Conservation (phyloP, 1,139 yeast species). For the Petasospora rhodanensis region DNA sequence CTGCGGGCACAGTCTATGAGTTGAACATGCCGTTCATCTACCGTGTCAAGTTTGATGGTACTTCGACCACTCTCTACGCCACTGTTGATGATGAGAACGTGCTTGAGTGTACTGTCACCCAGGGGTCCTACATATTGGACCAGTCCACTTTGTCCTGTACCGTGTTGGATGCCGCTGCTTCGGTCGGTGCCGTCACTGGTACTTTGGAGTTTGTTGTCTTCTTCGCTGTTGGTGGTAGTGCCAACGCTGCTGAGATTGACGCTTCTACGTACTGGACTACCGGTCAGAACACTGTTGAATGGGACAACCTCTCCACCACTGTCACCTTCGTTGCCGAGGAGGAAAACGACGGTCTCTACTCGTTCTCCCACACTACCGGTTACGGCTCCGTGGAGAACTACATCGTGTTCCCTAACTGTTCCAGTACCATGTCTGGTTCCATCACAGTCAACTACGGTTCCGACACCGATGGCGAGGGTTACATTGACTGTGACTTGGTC, state of each 20-base stretch:
- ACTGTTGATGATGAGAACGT: slow-evolving; percentile 26
- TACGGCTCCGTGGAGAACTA: slow-evolving; percentile 29
- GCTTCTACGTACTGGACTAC: slow-evolving; percentile 26
- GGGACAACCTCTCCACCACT: slow-evolving; percentile 23
- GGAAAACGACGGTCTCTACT: slow-evolving; percentile 20
- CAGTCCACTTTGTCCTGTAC: slow-evolving; percentile 28
- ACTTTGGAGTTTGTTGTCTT: slow-evolving; percentile 26
- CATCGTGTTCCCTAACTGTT: slow-evolving; percentile 30
- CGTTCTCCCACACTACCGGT: slow-evolving; percentile 28
- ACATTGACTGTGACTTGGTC: slow-evolving; percentile 26
- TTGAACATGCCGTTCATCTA: slow-evolving; percentile 30
- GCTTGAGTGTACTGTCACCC: slow-evolving; percentile 28
- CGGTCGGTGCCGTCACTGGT: slow-evolving; percentile 23
- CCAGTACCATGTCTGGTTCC: slow-evolving; percentile 24
- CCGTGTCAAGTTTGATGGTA: slow-evolving; percentile 27
- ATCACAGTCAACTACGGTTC: slow-evolving; percentile 25
- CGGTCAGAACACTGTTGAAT: slow-evolving; percentile 22
- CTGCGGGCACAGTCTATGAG: too few relatives aligned
- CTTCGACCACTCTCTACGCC: slow-evolving; percentile 16
- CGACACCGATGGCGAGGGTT: slow-evolving; percentile 16
- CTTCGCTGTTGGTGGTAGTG: slow-evolving; percentile 31
- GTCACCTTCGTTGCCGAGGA: slow-evolving; percentile 25
- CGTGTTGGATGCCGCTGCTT: slow-evolving; percentile 21
- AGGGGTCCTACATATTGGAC: slow-evolving; percentile 29
- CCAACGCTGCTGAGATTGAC: slow-evolving; percentile 25